Base-by-base conservation (phyloP, 805 yeast species). In the Candida suzukii region DNA sequence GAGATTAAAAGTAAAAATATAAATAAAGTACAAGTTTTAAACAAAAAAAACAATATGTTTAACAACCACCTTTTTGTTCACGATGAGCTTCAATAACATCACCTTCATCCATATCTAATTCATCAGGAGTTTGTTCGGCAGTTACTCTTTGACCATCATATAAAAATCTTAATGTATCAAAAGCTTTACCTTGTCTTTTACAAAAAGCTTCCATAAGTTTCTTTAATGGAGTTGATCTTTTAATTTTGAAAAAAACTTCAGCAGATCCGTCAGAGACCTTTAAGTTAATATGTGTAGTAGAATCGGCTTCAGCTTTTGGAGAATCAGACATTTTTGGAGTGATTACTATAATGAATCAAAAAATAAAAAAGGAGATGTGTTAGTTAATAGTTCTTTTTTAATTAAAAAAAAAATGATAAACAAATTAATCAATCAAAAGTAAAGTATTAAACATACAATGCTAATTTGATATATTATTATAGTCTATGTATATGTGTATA, bases 201-300 rank as follows among this genome's bases (percentile, higher is more conserved):
- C 98, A 95, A 63, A 91, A 93, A 12, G 97, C 96, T 57, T 91
- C 98, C 88, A 93, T 91, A 56, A 93, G 79, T 68, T 96, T 85
- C 64, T 78, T 85, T 71, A 93, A 75, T 37, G 91, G 95, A 5
- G 99, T 93, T 32, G 90, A 74, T 66, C 86, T 77, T 70, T 90
- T 88, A 64, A 93, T 91, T 65, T 91, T 90, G 80, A 93, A 93
- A 64, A 84, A 88, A 48, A 93, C 90, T 63, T 93, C 99, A 18
- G 95, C 83, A 41, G 83, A 73, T 37, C 95, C 95, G 63, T 93
- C 99, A 28, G 95, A 81, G 37, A 93, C 99, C 64, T 88, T 88
- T 66, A 93, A 70, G 71, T 87, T 88, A 64, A 93, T 84, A 67
- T 88, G 97, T 33, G 88, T 84, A 49, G 58, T 61, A 35, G 70